Evolutionary conservation across 169 alveolate genomes (phyloP), one percentile per base, ranked within the genome.

Genomic region (Toxoplasma gondii): DNA sequence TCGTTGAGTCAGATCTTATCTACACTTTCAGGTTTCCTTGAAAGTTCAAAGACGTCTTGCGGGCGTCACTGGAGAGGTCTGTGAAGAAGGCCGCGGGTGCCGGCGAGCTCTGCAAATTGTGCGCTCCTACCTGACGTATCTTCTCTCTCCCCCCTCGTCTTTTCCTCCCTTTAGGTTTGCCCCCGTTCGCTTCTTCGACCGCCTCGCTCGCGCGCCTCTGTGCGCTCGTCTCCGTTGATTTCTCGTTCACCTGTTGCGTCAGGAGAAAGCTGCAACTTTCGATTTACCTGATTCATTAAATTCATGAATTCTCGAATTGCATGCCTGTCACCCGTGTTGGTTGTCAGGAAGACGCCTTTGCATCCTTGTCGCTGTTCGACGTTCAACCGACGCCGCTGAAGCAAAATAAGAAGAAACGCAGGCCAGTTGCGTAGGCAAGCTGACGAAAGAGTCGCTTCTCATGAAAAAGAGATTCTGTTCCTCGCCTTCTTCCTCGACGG

Each of bases 301-400:
- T 78, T 78, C 86, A 78, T 78, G 86, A 78, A 78, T 45, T 78
- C 86, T 41, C 86, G 86, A 2, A 78, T 31, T 7, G 86, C 86
- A 7, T 78, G 86, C 24, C n/a, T 78, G n/a, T 78, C 86, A 27
- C 45, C n/a, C 44, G 86, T 36, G 44, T 78, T 78, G 22, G 86
- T 78, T 2, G 86, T 36, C 39, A 78, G 86, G 45, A 78, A 78
- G 22, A 78, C 86, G 39, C 86, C 86, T 10, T 38, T n/a, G 45
- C 86, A 78, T 17, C 86, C 45, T 17, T 22, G 29, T 2, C 0
- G 19, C 67, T 31, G 29, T 29, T 24, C 67, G 86, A 41, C 90
- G 67, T 82, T 82, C n/a, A 38, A 22, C 67, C 67, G 90, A 0
- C 90, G 64, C 34, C 90, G 34, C 90, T 82, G 64, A 39, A 41